These are phyloP conservation scores for Populus simonii DNA, from an alignment of 345 rosid genomes.

Conservation along the genomic window DNA sequence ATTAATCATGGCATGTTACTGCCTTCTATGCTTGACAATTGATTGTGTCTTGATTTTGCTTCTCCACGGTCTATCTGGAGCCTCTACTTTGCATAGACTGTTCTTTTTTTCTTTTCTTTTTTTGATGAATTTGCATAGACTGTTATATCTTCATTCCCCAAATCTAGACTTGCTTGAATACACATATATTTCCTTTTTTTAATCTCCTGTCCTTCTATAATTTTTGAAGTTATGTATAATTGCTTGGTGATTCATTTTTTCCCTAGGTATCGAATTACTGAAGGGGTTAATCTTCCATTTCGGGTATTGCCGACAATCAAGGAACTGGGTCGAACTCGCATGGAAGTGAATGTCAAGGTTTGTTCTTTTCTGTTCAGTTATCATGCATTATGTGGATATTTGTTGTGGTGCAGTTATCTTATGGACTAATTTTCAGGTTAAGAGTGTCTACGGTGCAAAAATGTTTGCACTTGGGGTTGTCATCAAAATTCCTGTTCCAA, in stretches of 20 bases:
- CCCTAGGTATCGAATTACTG: slow-evolving; percentile 87
- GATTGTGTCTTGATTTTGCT: background rate
- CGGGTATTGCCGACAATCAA: slow-evolving; percentile 94
- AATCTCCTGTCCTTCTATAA: background rate
- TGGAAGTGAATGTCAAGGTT: slow-evolving; percentile 99
- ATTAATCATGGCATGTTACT: background rate
- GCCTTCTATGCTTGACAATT: background rate
- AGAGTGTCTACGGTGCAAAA: slow-evolving; percentile 98
- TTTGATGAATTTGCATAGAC: background rate
- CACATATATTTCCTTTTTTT: background rate
- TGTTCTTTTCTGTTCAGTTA: slow-evolving; percentile 23
- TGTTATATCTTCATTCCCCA: background rate
- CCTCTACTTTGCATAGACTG: background rate
- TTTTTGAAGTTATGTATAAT: background rate
- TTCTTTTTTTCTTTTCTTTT: too few relatives aligned
- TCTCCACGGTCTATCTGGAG: background rate
- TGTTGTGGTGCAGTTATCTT: slow-evolving; percentile 16
- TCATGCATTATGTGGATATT: slow-evolving; percentile 14
- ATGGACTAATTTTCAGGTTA: slow-evolving; percentile 58
- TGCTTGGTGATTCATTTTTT: background rate
- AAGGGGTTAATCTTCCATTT: slow-evolving; percentile 98
- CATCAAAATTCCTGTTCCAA: slow-evolving; percentile 96
- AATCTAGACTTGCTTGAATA: background rate
- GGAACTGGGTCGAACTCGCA: slow-evolving; percentile 98
- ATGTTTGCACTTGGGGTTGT: slow-evolving; percentile 99